A percentile compares a stretch with the other conserved stretches of the same genome.
phyloP scores from a whole-genome alignment of 805 yeast species.

The Priceomyces castillae region DNA sequence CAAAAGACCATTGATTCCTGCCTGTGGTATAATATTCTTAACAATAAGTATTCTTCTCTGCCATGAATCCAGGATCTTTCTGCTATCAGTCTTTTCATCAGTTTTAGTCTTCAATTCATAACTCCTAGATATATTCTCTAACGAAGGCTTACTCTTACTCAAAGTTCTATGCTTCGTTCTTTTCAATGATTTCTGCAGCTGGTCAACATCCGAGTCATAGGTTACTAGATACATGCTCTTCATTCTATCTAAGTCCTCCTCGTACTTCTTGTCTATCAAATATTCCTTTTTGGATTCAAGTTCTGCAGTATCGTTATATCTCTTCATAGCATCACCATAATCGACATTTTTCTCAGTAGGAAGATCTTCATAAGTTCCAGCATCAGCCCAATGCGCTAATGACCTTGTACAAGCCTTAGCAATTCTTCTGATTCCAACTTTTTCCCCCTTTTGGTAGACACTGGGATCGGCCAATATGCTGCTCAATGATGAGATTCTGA shows the following conservation, averaged over 20 bases:
- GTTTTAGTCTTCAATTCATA: background rate
- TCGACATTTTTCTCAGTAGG: background rate
- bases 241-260: constrained; percentile 6
- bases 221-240: constrained; percentile 4
- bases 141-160: constrained; percentile 5
- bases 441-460: background rate
- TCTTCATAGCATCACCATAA: background rate
- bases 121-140: constrained; percentile 4
- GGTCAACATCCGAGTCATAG: background rate
- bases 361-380: background rate
- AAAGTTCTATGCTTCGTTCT: constrained; percentile 3
- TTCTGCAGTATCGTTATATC: background rate
- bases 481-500: constrained; percentile 6
- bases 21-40: constrained; percentile 36
- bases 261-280: constrained; percentile 4
- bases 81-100: background rate
- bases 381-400: constrained; percentile 8
- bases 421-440: constrained; percentile 8
- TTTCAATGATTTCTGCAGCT: background rate
- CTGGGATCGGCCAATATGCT: constrained; percentile 2
- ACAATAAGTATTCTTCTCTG: constrained; percentile 32
- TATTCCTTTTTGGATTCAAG: background rate
- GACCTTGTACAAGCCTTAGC: constrained; percentile 9
- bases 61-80: constrained; percentile 5
- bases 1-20: constrained; percentile 50